A percentile compares a stretch with the other conserved stretches of the same genome.
phyloP scores from a whole-genome alignment of 179 eudicot species.

The Amaranthus tricolor region DNA sequence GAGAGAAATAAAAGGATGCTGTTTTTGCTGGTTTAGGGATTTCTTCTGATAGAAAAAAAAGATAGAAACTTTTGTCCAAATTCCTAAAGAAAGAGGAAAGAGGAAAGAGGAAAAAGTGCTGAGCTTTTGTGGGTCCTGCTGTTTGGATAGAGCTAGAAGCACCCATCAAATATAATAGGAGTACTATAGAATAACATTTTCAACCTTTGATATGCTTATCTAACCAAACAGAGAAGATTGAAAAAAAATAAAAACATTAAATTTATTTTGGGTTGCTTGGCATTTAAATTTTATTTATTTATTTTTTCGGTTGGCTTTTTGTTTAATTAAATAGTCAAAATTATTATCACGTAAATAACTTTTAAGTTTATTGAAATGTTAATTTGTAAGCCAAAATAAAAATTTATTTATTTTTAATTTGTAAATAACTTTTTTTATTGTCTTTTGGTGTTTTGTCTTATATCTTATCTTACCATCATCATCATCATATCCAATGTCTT shows the following conservation, averaged over 20 bases:
- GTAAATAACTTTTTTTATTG: too few species aligned
- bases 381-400: too few species aligned
- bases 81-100: slow-evolving; percentile 10
- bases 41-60: slow-evolving; percentile 1
- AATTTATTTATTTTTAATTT: too few species aligned
- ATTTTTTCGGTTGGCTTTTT: neutral
- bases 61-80: slow-evolving; percentile 13
- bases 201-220: slow-evolving; percentile 12
- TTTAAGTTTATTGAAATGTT: too few species aligned
- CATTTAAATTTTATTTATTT: neutral
- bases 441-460: too few species aligned
- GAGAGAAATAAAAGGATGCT: slow-evolving; percentile 10
- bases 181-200: neutral
- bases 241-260: neutral
- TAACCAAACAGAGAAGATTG: slow-evolving; percentile 1
- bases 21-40: slow-evolving; percentile 17
- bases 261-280: too few species aligned
- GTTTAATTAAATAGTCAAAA: too few species aligned
- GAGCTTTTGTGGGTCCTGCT: slow-evolving; percentile 29
- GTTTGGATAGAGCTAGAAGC: slow-evolving; percentile 25
- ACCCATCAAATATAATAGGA: slow-evolving; percentile 1
- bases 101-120: slow-evolving; percentile 29
- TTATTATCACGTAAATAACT: too few species aligned
- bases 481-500: too few species aligned
- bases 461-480: too few species aligned